A percentile compares a stretch with the other conserved stretches of the same genome.
Evolutionary conservation across 2,329 filamentous ascomycete species (phyloP).

Genomic region (Cladosporium sp.): DNA sequence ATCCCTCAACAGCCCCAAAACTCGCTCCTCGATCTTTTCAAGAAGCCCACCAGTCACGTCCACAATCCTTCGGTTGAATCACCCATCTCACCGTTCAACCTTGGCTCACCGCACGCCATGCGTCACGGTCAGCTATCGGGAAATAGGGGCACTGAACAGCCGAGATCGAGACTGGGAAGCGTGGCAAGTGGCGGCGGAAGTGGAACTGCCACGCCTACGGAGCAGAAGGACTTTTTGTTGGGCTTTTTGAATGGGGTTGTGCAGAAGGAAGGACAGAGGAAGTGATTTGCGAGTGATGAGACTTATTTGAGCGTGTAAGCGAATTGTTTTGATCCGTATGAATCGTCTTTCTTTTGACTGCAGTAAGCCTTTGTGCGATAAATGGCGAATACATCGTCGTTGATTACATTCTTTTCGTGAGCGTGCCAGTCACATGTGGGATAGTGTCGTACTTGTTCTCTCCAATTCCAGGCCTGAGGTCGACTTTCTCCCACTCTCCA

Average conservation of each 20-base stretch:
- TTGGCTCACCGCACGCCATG: conserved; percentile 23
- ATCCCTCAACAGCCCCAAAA: conserved; percentile 19
- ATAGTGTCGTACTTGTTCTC: conserved; percentile 33
- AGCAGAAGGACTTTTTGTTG: conserved; percentile 33
- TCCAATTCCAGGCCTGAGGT: conserved; percentile 25
- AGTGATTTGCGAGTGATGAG: not conserved
- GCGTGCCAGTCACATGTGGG: conserved; percentile 31
- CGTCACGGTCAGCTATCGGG: conserved; percentile 9
- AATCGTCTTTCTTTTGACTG: too few species aligned
- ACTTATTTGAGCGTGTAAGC: too few species aligned
- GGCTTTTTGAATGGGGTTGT: conserved; percentile 34
- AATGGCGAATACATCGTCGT: too few species aligned
- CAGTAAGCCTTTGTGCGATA: too few species aligned
- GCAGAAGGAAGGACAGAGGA: conserved; percentile 25
- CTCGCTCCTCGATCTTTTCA: conserved; percentile 28
- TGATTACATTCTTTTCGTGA: conserved; percentile 24
- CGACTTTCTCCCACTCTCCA: conserved; percentile 33
- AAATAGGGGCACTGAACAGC: conserved; percentile 11
- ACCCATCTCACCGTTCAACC: conserved; percentile 29
- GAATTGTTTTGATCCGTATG: too few species aligned
- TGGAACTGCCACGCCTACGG: conserved; percentile 24
- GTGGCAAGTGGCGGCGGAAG: conserved; percentile 21
- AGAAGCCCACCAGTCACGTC: conserved; percentile 14
- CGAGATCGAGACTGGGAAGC: conserved; percentile 22
- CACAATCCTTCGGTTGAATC: conserved; percentile 24